A percentile compares a stretch with the other conserved stretches of the same genome.
Evolutionary conservation across 176 grass and related monocot species (phyloP).

Genomic region (Raddia distichophylla): DNA sequence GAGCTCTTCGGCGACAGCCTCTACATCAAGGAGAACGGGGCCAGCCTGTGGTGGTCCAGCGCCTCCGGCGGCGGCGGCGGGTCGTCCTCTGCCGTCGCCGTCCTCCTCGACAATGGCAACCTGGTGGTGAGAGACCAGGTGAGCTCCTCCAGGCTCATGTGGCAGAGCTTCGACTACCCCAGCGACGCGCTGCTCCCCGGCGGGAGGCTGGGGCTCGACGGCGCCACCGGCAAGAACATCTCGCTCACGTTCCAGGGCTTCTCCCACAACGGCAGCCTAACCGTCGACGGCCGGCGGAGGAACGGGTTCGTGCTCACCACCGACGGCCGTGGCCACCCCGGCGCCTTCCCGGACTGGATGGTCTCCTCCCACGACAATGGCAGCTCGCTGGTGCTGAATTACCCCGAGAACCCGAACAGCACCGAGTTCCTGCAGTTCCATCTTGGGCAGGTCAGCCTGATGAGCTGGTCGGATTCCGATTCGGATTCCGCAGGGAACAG

Average conservation of each 20-base stretch:
- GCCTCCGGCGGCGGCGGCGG: background rate
- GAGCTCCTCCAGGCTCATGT: slow-evolving; percentile 35
- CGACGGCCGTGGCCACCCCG: background rate
- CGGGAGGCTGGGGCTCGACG: slow-evolving; percentile 46
- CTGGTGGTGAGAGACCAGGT: slow-evolving; percentile 38
- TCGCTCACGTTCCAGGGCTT: slow-evolving; percentile 12
- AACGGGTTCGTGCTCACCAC: slow-evolving; percentile 51
- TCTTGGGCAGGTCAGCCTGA: slow-evolving; percentile 45
- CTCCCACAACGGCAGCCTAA: slow-evolving; percentile 45
- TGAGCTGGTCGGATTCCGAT: slow-evolving; percentile 33
- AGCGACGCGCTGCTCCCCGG: slow-evolving; percentile 54
- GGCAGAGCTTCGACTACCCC: slow-evolving; percentile 63
- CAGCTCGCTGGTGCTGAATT: slow-evolving; percentile 35
- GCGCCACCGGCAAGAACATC: slow-evolving; percentile 47
- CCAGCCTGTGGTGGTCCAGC: slow-evolving; percentile 21
- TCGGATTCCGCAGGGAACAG: background rate
- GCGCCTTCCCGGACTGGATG: slow-evolving; percentile 57
- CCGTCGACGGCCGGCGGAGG: slow-evolving; percentile 30
- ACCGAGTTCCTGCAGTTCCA: slow-evolving; percentile 46
- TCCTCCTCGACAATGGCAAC: slow-evolving; percentile 42
- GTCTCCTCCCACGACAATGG: slow-evolving; percentile 28
- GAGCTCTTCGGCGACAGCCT: slow-evolving; percentile 28
- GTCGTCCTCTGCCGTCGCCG: slow-evolving; percentile 3
- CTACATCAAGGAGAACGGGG: slow-evolving; percentile 26
- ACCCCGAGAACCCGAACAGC: background rate